Base-by-base conservation (phyloP, 257 asterid species). In the Rehmannia glutinosa region DNA sequence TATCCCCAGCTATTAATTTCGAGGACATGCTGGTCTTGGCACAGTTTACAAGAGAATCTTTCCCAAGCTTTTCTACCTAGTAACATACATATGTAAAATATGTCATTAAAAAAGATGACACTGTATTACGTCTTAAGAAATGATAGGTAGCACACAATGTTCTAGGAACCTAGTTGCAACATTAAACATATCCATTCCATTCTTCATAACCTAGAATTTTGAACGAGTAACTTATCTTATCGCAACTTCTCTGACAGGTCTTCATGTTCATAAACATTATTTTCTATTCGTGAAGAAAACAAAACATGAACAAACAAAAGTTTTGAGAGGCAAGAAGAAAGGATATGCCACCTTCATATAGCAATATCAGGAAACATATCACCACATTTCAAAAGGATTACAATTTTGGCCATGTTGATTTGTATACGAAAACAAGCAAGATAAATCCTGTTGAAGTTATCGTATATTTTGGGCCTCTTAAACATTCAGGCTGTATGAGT, bases 11-110 rank as follows among this genome's bases (percentile, higher is more conserved):
- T 35, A 92, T 92, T 76, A 92, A 63, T 93, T 92, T 92, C 19
- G 97, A 92, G 47, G 97, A 90, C 95, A 92, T 90, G 87, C 97
- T 86, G 64, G 98, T 92, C 93, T 87, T 92, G 80, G 98, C 97
- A 80, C 85, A 90, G 74, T 90, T 92, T 64, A 92, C 52, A 58
- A 90, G 85, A 66, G 90, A 86, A 75, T 92, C 97, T 75, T 86
- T 92, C 27, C 97, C 98, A 63, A 92, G 97, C 63, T 84, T 92
- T 58, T 89, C 97, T 38, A 90, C 98, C 98, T 92, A 72, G n/a
- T n/a, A n/a, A 61, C 46, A 68, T 41, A 68, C 24, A 39, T 7
- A 35, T 16, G 4, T 62, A 57, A 20, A 74, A 64, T 51, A 23
- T 27, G 17, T 74, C 41, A 74, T 76, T 36, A 24, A 64, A 50